A percentile compares a stretch with the other conserved stretches of the same genome.
These are phyloP conservation scores for Porphyra umbilicalis DNA, from an alignment of 31 red algal species.

Conservation along the genomic window DNA sequence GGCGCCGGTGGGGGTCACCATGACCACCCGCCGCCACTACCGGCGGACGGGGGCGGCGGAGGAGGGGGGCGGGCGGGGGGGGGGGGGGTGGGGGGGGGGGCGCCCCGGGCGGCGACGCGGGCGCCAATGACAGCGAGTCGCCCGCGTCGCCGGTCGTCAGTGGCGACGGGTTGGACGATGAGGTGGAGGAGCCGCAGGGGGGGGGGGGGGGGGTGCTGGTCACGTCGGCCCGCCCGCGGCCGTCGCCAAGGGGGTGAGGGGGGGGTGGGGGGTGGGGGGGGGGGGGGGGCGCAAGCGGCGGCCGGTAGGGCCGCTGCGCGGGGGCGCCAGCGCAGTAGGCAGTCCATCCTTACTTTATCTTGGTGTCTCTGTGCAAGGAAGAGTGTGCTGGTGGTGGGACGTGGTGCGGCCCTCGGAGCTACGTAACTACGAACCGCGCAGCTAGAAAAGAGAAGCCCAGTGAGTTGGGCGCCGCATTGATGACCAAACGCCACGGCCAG, in stretches of 20 bases:
- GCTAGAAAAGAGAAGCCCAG: too few relatives aligned
- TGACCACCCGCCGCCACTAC: not conserved
- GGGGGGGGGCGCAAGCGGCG: too few relatives aligned
- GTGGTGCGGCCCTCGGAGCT: too few relatives aligned
- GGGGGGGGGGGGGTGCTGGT: not conserved
- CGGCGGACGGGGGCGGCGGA: not conserved
- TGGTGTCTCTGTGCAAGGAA: too few relatives aligned
- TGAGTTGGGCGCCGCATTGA: too few relatives aligned
- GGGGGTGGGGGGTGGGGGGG: not conserved
- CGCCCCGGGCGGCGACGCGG: not conserved
- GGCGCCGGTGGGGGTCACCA: not conserved
- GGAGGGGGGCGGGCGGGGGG: not conserved
- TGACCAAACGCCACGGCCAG: too few relatives aligned
- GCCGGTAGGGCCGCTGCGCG: too few relatives aligned
- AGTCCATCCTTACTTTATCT: too few relatives aligned
- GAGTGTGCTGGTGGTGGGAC: not conserved
- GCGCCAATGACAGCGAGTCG: not conserved
- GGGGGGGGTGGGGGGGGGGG: not conserved
- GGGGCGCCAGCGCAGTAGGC: too few relatives aligned
- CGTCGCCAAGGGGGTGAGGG: not conserved
- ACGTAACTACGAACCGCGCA: too few relatives aligned
- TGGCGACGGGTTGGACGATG: not conserved
- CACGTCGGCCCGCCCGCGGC: not conserved
- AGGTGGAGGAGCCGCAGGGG: not conserved
- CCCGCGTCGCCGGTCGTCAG: not conserved